Percentiles rank a stretch among this genome's conserved stretches.
These are phyloP conservation scores for Sphagnurus paluster DNA, from an alignment of 1,284 basidiomycete genomes.

Conservation along the genomic window DNA sequence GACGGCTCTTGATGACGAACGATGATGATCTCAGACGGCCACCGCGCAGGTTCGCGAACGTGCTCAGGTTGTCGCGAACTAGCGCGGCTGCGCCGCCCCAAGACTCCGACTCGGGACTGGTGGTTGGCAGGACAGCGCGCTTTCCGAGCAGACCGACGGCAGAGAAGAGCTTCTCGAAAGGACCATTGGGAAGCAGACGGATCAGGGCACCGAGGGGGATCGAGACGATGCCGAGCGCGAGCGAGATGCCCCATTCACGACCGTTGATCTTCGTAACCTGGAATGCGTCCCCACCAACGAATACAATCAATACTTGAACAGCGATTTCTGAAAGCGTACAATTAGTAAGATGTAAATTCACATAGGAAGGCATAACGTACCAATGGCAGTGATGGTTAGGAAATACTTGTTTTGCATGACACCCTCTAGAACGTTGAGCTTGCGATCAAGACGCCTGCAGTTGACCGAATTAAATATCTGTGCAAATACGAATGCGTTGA, in stretches of 20 bases:
- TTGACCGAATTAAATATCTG: conserved; percentile 97
- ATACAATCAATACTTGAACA: conserved; percentile 88
- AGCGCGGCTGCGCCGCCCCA: conserved; percentile 75
- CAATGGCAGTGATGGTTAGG: conserved; percentile 82
- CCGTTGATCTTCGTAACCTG: conserved; percentile 80
- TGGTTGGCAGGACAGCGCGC: conserved; percentile 67
- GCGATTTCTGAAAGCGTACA: conserved; percentile 65
- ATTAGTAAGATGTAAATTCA: conserved; percentile 5
- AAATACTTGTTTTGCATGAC: conserved; percentile 85
- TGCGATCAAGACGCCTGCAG: conserved; percentile 82
- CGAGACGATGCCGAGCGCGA: conserved; percentile 85
- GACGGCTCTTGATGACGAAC: conserved; percentile 79
- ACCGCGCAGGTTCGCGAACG: conserved; percentile 82
- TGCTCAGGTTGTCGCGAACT: conserved; percentile 83
- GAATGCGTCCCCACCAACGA: conserved; percentile 91
- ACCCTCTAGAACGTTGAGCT: conserved; percentile 89
- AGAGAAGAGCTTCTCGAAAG: conserved; percentile 76
- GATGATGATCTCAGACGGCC: conserved; percentile 83
- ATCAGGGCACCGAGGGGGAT: conserved; percentile 87
- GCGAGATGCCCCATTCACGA: conserved; percentile 91
- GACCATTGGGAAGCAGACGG: conserved; percentile 80
- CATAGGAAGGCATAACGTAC: conserved; percentile 38
- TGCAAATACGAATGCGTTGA: conserved; percentile 97
- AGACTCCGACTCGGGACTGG: conserved; percentile 53
- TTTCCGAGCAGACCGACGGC: conserved; percentile 66